Evolutionary conservation across 306 rosid species (phyloP), one percentile per base, ranked within the genome.

Genomic region (Carpinus fangiana): DNA sequence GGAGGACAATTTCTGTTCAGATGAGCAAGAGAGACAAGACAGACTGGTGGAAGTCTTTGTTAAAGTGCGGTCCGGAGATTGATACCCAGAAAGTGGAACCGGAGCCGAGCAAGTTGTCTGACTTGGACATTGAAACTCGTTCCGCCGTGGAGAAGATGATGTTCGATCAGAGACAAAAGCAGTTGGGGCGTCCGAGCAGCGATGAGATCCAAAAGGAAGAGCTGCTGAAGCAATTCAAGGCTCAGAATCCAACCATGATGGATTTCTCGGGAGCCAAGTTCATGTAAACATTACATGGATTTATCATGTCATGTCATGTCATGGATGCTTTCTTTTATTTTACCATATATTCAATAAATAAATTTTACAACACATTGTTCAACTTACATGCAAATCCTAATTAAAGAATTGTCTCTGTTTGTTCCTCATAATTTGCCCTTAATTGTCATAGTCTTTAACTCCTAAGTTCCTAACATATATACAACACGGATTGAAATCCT

Each of bases 91-190:
- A 78, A 78, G 75, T 67, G 1, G 70, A 55, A 45, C 61, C 60
- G 23, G 76, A 56, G 51, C 48, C 76, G 5, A 10, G 36, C 51
- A 46, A 26, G 55, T 38, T 70, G 18, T 70, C 76, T 10, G 70
- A 70, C 18, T 69, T 50, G 76, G 60, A 78, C 74, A 16, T 61
- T 1, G 72, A 76, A 46, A 61, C 51, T 0, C 52, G 72, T 14
- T 76, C 79, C 0, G 59, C 31, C 2, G 62, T 76, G 52, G 62
- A 62, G 79, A 76, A 76, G 79, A 76, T 64, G 79, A 52, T 76
- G 48, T 76, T 76, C 5, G 51, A 76, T 20, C 61, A 62, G 61
- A 76, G 72, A 73, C 79, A 64, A 47, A 76, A 76, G 79, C 60
- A 34, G 54, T 0, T 61, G 72, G 79, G 73, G 7, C 73, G 46